These are phyloP conservation scores for Colletotrichum trifolii DNA, from an alignment of 2,329 filamentous ascomycete species.

Conservation along the genomic window DNA sequence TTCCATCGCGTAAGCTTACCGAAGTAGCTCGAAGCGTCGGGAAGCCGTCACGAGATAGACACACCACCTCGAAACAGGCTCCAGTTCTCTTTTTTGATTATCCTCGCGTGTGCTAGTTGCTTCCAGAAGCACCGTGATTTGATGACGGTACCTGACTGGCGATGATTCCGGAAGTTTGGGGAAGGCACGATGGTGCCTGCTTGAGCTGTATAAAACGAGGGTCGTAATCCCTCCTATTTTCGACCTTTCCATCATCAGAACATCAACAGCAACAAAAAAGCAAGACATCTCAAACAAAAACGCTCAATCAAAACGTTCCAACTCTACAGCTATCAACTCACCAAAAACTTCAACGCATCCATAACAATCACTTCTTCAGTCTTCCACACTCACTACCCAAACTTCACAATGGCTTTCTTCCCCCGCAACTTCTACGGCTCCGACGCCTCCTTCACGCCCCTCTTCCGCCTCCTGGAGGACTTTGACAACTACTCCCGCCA, in stretches of 20 bases:
- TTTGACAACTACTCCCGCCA: slow-evolving; percentile 67
- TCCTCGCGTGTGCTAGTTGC: not conserved
- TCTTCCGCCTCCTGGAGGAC: slow-evolving; percentile 74
- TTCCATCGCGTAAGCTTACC: slow-evolving; percentile 31
- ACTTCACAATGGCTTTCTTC: slow-evolving; percentile 69
- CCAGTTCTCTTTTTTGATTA: not conserved
- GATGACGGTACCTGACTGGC: slow-evolving; percentile 8
- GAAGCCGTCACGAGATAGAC: slow-evolving; percentile 29
- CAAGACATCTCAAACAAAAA: slow-evolving; percentile 15
- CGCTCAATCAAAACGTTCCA: slow-evolving; percentile 6
- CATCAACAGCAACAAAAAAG: slow-evolving; percentile 41
- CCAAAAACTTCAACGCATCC: not conserved
- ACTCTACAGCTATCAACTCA: not conserved
- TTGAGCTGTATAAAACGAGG: slow-evolving; percentile 45
- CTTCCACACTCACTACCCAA: slow-evolving; percentile 14
- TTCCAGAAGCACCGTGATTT: slow-evolving; percentile 35
- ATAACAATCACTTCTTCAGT: not conserved
- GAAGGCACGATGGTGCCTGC: slow-evolving; percentile 37
- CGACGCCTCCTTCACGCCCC: slow-evolving; percentile 65
- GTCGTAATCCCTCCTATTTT: slow-evolving; percentile 31
- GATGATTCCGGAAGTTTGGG: slow-evolving; percentile 43
- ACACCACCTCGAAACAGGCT: not conserved
- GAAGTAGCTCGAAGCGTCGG: slow-evolving; percentile 36
- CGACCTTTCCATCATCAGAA: slow-evolving; percentile 39
- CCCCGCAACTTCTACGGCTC: slow-evolving; percentile 62